Conservation (phyloP, 2,329 filamentous ascomycete species). For the Colletotrichum tamarilloi region DNA sequence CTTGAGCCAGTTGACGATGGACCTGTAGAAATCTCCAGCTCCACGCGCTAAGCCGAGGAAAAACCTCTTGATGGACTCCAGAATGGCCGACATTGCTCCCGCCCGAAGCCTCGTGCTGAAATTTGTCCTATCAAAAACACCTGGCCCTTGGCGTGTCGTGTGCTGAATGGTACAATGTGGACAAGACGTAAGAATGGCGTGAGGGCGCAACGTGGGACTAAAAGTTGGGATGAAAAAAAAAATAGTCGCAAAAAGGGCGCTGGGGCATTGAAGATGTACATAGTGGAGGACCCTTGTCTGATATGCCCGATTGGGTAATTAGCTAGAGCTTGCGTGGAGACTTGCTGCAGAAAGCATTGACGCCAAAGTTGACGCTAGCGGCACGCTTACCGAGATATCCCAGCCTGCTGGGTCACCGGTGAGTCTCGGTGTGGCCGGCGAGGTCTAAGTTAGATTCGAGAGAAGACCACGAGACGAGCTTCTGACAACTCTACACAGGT, state of each 20-base stretch:
- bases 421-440: not conserved
- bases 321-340: slow-evolving; percentile 26
- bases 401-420: not conserved
- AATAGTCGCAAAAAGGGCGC: not conserved
- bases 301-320: slow-evolving; percentile 18
- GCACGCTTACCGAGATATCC: not conserved
- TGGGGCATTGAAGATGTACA: not conserved
- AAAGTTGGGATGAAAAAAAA: slow-evolving; percentile 11
- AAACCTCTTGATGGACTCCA: not conserved
- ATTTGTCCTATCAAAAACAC: too few relatives aligned
- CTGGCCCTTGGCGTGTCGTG: too few relatives aligned
- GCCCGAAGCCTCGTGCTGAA: too few relatives aligned
- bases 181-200: not conserved
- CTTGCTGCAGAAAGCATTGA: not conserved
- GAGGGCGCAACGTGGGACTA: not conserved
- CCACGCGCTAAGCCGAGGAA: not conserved
- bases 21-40: not conserved
- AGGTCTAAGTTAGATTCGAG: too few relatives aligned
- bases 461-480: not conserved
- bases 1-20: slow-evolving; percentile 20
- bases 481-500: not conserved
- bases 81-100: slow-evolving; percentile 5
- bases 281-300: not conserved
- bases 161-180: not conserved
- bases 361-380: not conserved